Evolutionary conservation across 73 alveolate species (phyloP).

Genomic region (Paramecium caudatum): DNA sequence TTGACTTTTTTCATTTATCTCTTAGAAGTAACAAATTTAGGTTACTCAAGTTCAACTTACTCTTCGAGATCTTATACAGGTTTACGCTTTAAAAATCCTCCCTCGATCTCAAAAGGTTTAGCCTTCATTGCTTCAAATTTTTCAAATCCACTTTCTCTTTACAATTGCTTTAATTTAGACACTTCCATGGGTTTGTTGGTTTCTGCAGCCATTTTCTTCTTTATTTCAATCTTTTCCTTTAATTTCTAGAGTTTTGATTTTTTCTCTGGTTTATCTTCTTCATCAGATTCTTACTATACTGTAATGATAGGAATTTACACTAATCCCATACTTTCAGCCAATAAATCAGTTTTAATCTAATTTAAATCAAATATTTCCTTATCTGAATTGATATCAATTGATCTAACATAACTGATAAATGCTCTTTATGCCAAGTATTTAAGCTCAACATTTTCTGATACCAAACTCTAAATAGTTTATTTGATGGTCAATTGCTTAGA

Average conservation of each 20-base stretch:
- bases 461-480: slow-evolving; percentile 85
- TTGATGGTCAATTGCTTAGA: slow-evolving; percentile 86
- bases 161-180: background rate
- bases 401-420: slow-evolving; percentile 91
- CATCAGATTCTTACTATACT: slow-evolving; percentile 72
- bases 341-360: slow-evolving; percentile 4
- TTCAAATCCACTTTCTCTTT: slow-evolving; percentile 65
- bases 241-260: slow-evolving; percentile 83
- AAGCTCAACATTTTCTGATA: slow-evolving; percentile 92
- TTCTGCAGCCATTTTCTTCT: slow-evolving; percentile 76
- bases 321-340: slow-evolving; percentile 94
- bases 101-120: slow-evolving; percentile 30
- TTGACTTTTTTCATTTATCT: slow-evolving; percentile 60
- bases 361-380: slow-evolving; percentile 76
- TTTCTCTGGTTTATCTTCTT: slow-evolving; percentile 78
- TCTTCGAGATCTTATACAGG: background rate
- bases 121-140: slow-evolving; percentile 46
- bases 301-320: slow-evolving; percentile 91
- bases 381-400: slow-evolving; percentile 88
- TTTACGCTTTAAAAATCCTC: slow-evolving; percentile 3
- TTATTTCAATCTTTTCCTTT: slow-evolving; percentile 82
- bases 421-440: slow-evolving; percentile 97
- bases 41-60: slow-evolving; percentile 1
- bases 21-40: slow-evolving; percentile 59
- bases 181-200: slow-evolving; percentile 64